Percentiles rank a stretch among this genome's conserved stretches.
These are phyloP conservation scores for Termitomyces sp. DNA, from an alignment of 768 basidiomycete genomes.

Conservation along the genomic window DNA sequence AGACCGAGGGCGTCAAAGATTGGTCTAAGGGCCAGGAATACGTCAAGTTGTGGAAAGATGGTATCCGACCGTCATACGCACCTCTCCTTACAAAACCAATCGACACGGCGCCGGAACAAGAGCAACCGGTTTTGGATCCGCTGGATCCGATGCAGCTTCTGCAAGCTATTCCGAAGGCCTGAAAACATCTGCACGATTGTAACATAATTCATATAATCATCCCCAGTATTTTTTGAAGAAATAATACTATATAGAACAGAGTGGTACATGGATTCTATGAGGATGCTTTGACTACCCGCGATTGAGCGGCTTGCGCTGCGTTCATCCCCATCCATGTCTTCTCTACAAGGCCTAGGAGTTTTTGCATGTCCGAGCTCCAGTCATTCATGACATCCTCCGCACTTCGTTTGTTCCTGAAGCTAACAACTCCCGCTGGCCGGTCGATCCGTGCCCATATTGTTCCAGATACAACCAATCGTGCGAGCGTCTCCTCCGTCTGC, in stretches of 20 bases:
- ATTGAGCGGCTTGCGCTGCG: conserved; percentile 82
- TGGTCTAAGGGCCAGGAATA: conserved; percentile 81
- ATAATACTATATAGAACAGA: conserved; percentile 17
- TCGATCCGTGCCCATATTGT: conserved; percentile 94
- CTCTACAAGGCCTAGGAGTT: conserved; percentile 86
- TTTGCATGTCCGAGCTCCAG: conserved; percentile 97
- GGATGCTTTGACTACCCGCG: conserved; percentile 43
- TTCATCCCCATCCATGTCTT: conserved; percentile 99
- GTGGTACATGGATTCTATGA: conserved; percentile 12
- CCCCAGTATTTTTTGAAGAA: not conserved
- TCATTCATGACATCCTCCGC: conserved; percentile 96
- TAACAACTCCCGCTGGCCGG: conserved; percentile 85
- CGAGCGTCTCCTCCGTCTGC: conserved; percentile 86
- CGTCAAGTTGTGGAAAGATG: conserved; percentile 67
- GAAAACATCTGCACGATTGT: not conserved
- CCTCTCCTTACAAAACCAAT: conserved; percentile 46
- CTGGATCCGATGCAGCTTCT: too few species aligned
- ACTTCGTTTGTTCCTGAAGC: conserved; percentile 77
- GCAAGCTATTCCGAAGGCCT: too few species aligned
- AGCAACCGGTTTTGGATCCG: too few species aligned
- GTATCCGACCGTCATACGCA: conserved; percentile 63
- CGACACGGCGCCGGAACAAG: conserved; percentile 5
- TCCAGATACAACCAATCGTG: conserved; percentile 86
- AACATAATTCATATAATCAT: not conserved
- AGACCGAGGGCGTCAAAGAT: conserved; percentile 36